phyloP scores from a whole-genome alignment of 31 red algal genomes.

The Asparagopsis taxiformis region DNA sequence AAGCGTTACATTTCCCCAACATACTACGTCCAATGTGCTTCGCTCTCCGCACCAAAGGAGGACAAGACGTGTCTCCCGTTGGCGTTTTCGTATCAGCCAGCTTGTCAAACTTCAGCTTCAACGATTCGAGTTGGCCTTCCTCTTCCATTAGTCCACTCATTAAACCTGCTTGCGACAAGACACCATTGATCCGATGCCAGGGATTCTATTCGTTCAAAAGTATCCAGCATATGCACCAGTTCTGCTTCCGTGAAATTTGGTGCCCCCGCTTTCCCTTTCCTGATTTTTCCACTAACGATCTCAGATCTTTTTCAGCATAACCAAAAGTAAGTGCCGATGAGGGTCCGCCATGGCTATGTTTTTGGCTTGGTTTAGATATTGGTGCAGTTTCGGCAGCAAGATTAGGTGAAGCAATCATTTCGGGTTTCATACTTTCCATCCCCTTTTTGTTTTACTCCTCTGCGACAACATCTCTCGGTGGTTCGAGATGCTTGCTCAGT shows the following conservation, averaged over 20 bases:
- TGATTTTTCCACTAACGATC: too few relatives aligned
- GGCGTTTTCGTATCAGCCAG: constrained; percentile 14
- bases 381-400: too few relatives aligned
- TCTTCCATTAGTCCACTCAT: neutral
- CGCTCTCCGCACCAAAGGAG: neutral
- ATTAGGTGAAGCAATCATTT: too few relatives aligned
- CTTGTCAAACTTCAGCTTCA: constrained; percentile 20
- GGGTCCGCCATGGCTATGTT: too few relatives aligned
- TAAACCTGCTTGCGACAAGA: neutral
- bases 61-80: constrained; percentile 22
- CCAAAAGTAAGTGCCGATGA: too few relatives aligned
- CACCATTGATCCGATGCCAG: constrained; percentile 10
- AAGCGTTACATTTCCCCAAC: constrained; percentile 1
- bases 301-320: too few relatives aligned
- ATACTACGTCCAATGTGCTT: constrained; percentile 22
- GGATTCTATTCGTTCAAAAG: constrained; percentile 5
- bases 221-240: neutral
- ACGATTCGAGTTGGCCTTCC: constrained; percentile 4
- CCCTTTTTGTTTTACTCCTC: too few relatives aligned
- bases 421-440: too few relatives aligned
- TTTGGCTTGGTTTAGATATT: too few relatives aligned
- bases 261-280: too few relatives aligned
- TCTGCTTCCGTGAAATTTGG: neutral
- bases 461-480: too few relatives aligned
- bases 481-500: too few relatives aligned